These are phyloP conservation scores for Nicotiana tabacum DNA, from an alignment of 257 asterid genomes.

Conservation along the genomic window DNA sequence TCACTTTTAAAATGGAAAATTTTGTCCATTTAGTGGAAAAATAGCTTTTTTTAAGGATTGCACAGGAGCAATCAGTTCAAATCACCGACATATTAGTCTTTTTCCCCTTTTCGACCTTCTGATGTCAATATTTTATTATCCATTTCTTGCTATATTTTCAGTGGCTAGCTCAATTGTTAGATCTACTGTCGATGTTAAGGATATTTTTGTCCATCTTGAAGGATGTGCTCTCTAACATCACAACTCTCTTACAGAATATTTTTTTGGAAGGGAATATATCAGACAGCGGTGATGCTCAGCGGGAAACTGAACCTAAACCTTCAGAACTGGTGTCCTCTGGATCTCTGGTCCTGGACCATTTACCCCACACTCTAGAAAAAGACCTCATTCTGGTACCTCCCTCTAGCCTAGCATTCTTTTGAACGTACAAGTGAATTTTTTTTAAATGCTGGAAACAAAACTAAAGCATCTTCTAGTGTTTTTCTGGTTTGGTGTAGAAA, in stretches of 20 bases:
- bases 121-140: neutral
- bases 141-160: neutral
- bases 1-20: neutral
- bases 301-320: constrained; percentile 28
- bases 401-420: constrained; percentile 8
- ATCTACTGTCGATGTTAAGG: neutral
- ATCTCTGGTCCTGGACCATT: constrained; percentile 35
- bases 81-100: neutral
- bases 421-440: neutral
- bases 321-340: constrained; percentile 40
- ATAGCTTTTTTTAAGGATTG: neutral
- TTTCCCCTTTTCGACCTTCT: neutral
- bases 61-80: neutral
- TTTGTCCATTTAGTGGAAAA: neutral
- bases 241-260: constrained; percentile 41
- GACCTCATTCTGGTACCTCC: constrained; percentile 75
- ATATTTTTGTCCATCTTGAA: neutral
- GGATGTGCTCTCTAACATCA: constrained; percentile 1
- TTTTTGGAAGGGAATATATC: constrained; percentile 44
- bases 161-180: neutral
- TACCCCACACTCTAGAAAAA: constrained; percentile 46
- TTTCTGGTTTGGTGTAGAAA: constrained; percentile 7
- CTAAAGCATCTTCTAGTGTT: constrained; percentile 1
- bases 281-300: constrained; percentile 39
- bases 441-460: neutral